Base-by-base conservation (phyloP, 2,329 filamentous ascomycete genomes). In the Rutstroemia sp. region DNA sequence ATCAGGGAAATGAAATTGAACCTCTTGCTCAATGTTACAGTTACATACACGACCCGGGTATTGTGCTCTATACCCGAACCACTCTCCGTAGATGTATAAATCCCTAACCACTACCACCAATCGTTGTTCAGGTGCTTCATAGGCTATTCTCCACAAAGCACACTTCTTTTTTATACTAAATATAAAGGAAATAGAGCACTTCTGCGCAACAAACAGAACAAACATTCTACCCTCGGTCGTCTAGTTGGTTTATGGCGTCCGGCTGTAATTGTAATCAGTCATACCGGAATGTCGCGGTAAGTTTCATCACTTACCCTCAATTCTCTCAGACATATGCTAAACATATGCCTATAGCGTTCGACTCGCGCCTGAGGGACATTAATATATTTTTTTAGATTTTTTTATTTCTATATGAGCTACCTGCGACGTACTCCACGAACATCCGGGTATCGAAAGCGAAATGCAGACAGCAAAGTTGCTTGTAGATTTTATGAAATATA, bases 171-270 rank as follows among this genome's bases (percentile, higher is more conserved):
- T 4, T 2, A 1, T 2, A 6, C 1, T 1, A 1, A 0, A 2
- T 48, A 54, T 48, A 54, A 16, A 5, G 1, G 4, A 0, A 4
- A 54, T 38, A 2, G 2, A 2, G 0, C 1, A 0, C 0, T 0
- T 0, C 1, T 1, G 0, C 0, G 1, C 16, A 55, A 19, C 53
- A 55, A 55, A 51, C 10, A 44, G 14, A 44, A 19, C 46, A 50
- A 51, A 55, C 27, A 50, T 55, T 50, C 53, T 19, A 55, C 53
- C 49, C 53, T 51, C 53, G 53, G 53, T 55, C 53, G 53, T 55
- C 53, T 55, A 55, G 53, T 55, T 55, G 53, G 53, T 55, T 55
- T 55, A 55, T 55, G 53, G 45, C 53, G 53, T 55, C 47, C 40
- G 53, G 50, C 53, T 55, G 53, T 55, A 55, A 55, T 55, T 55